Percentiles rank a stretch among this genome's conserved stretches.
phyloP scores from a whole-genome alignment of 495 filamentous ascomycete species.

The Clohesyomyces aquaticus region DNA sequence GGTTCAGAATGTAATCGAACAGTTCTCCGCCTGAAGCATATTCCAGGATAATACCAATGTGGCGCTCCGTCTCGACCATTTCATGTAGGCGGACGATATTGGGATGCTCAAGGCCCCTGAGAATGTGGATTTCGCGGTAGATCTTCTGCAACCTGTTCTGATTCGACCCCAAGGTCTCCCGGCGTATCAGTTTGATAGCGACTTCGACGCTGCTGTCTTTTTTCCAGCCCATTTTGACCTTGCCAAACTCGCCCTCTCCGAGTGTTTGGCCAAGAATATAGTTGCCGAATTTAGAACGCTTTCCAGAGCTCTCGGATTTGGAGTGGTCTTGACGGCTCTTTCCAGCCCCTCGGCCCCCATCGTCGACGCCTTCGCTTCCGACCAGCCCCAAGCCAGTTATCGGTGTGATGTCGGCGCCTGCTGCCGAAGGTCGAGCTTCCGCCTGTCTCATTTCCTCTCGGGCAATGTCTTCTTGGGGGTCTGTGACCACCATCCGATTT shows the following conservation, averaged over 20 bases:
- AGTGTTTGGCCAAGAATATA: constrained; percentile 97
- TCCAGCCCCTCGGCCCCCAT: constrained; percentile 62
- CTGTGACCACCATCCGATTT: constrained; percentile 75
- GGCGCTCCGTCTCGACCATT: constrained; percentile 95
- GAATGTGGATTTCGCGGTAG: constrained; percentile 90
- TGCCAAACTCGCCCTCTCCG: constrained; percentile 97
- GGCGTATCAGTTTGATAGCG: constrained; percentile 95
- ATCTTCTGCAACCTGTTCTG: constrained; percentile 91
- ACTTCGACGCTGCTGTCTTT: constrained; percentile 91
- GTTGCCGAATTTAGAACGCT: constrained; percentile 88
- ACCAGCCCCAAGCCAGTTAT: constrained; percentile 60
- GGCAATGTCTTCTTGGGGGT: constrained; percentile 76
- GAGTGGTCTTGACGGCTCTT: constrained; percentile 81
- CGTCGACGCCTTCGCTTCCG: constrained; percentile 60
- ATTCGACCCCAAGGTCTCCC: constrained; percentile 84
- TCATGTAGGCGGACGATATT: constrained; percentile 98
- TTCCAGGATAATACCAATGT: constrained; percentile 97
- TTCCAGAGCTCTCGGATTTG: constrained; percentile 56
- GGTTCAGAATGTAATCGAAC: constrained; percentile 97
- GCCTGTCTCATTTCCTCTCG: constrained; percentile 73
- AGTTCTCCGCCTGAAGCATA: constrained; percentile 97
- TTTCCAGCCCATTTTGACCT: constrained; percentile 99
- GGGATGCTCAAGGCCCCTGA: constrained; percentile 83
- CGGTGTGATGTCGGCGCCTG: constrained; percentile 54
- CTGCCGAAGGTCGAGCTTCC: constrained; percentile 61